phyloP scores from a whole-genome alignment of 768 basidiomycete genomes.

The Russula compacta region DNA sequence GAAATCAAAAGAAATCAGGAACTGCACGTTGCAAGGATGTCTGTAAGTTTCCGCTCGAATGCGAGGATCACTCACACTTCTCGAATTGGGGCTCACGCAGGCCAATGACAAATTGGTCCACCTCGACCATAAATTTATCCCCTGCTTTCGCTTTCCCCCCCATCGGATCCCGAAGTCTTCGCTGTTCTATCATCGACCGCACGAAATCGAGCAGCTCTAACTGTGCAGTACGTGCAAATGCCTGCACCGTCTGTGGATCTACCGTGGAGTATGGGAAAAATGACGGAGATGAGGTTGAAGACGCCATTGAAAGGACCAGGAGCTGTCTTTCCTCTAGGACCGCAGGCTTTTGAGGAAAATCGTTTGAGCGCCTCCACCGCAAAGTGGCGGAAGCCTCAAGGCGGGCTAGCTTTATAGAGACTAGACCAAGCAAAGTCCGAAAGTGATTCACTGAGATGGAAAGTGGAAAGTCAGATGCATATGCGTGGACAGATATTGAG shows the following conservation, averaged over 20 bases:
- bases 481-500: constrained; percentile 3
- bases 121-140: constrained; percentile 17
- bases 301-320: constrained; percentile 13
- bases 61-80: constrained; percentile 12
- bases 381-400: constrained; percentile 13
- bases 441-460: constrained; percentile 17
- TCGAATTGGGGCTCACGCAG: constrained; percentile 16
- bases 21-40: constrained; percentile 3
- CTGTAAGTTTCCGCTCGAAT: constrained; percentile 1
- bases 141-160: constrained; percentile 12
- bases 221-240: constrained; percentile 10
- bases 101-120: constrained; percentile 19
- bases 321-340: not conserved
- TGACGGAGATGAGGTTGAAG: constrained; percentile 9
- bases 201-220: constrained; percentile 16
- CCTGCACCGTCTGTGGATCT: constrained; percentile 11
- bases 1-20: constrained; percentile 4
- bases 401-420: constrained; percentile 18
- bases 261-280: constrained; percentile 8
- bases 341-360: constrained; percentile 15
- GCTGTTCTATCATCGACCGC: constrained; percentile 18
- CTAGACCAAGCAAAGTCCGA: constrained; percentile 12
- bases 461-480: constrained; percentile 15
- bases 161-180: constrained; percentile 16
- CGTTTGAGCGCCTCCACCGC: constrained; percentile 9